Percentiles rank a stretch among this genome's conserved stretches.
Conservation (phyloP, 257 asterid genomes). For the Primulina tabacum region DNA sequence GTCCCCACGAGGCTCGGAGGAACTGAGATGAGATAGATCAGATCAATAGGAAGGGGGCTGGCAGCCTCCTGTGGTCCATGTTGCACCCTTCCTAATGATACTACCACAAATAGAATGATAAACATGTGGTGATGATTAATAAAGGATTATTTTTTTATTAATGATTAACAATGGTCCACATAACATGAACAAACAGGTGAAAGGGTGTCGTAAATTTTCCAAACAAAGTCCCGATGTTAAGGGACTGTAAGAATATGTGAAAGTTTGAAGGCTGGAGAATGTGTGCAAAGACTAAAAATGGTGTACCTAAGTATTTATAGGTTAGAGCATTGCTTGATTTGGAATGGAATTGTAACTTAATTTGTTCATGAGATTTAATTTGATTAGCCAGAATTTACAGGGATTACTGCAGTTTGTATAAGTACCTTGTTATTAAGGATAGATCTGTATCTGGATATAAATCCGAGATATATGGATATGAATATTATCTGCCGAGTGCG, state of each 20-base stretch:
- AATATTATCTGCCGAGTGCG: not conserved
- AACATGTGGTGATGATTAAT: not conserved
- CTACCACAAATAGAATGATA: not conserved
- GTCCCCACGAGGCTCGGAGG: too few relatives aligned
- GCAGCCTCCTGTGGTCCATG: too few relatives aligned
- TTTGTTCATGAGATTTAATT: not conserved
- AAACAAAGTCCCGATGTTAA: not conserved
- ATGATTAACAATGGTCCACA: not conserved
- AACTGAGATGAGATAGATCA: too few relatives aligned
- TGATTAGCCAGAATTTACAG: not conserved
- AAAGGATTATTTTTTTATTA: too few relatives aligned
- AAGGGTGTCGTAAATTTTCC: not conserved
- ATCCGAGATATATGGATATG: too few relatives aligned
- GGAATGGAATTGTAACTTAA: not conserved
- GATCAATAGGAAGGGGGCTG: too few relatives aligned
- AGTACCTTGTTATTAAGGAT: not conserved
- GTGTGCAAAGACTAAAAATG: not conserved
- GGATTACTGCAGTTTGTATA: not conserved
- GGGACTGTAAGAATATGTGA: not conserved
- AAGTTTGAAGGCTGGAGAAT: not conserved
- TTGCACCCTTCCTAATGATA: not conserved
- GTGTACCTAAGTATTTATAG: not conserved
- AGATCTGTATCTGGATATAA: not conserved
- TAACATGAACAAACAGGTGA: not conserved
- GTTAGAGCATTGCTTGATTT: not conserved